These are phyloP conservation scores for Sideroxylon spinosum DNA, from an alignment of 179 eudicot genomes.

Conservation along the genomic window DNA sequence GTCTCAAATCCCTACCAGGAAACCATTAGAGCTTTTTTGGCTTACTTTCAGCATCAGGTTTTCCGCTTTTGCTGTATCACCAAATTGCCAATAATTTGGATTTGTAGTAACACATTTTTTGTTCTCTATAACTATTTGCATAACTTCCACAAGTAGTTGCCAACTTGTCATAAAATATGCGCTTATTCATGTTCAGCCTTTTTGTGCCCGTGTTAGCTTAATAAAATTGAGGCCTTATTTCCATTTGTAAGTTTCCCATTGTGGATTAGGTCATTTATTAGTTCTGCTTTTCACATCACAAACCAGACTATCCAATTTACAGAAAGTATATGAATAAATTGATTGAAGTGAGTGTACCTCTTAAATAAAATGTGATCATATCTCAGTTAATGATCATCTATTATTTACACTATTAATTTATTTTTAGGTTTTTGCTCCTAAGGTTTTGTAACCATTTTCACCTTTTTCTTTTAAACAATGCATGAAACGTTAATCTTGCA, in stretches of 20 bases:
- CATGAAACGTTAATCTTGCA: neutral
- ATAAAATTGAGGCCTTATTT: neutral
- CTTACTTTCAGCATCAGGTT: conserved; percentile 92
- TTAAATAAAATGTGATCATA: neutral
- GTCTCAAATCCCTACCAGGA: conserved; percentile 94
- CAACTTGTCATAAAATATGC: neutral
- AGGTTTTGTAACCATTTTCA: neutral
- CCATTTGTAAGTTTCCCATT: neutral
- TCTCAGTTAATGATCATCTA: neutral
- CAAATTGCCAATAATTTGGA: neutral
- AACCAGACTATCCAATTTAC: too few relatives aligned
- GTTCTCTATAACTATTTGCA: neutral
- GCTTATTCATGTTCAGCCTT: neutral
- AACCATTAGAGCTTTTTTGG: conserved; percentile 81
- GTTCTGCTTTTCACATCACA: neutral
- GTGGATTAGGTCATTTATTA: neutral
- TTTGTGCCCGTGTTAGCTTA: neutral
- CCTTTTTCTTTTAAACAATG: neutral
- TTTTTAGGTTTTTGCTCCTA: neutral
- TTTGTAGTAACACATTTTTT: neutral
- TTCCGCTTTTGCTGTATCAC: conserved; percentile 13
- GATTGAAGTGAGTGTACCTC: neutral
- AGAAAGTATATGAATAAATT: neutral
- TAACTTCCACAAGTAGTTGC: neutral
- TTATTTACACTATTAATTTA: neutral